These are phyloP conservation scores for Corynascus novoguineensis DNA, from an alignment of 495 filamentous ascomycete genomes.

Conservation along the genomic window DNA sequence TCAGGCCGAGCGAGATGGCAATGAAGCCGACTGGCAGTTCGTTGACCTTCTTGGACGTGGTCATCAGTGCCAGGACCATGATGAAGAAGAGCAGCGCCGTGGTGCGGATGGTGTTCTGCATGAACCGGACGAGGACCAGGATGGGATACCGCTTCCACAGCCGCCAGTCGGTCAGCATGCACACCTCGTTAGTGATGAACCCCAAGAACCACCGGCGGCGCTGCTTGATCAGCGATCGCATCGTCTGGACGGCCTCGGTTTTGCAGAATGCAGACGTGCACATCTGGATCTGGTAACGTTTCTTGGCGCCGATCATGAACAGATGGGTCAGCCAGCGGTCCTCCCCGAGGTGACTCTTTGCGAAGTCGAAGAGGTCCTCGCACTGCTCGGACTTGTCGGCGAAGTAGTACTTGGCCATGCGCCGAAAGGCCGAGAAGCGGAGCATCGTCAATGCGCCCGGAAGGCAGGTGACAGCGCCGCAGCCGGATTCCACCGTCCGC, in stretches of 20 bases:
- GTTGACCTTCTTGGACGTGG: conserved; percentile 67
- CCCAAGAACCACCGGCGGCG: conserved; percentile 95
- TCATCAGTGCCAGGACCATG: conserved; percentile 81
- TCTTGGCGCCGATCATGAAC: conserved; percentile 95
- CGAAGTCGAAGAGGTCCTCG: conserved; percentile 94
- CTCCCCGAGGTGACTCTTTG: conserved; percentile 92
- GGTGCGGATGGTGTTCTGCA: conserved; percentile 95
- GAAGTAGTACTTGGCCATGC: conserved; percentile 99
- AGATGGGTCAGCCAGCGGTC: conserved; percentile 97
- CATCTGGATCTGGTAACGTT: conserved; percentile 93
- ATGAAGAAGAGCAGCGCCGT: conserved; percentile 95
- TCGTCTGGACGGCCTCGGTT: conserved; percentile 92
- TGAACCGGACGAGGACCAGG: conserved; percentile 80
- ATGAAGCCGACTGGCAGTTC: conserved; percentile 93
- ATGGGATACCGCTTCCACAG: conserved; percentile 91
- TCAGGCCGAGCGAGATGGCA: conserved; percentile 87
- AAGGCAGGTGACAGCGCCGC: conserved; percentile 90
- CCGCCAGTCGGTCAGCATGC: conserved; percentile 93
- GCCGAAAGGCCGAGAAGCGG: conserved; percentile 91
- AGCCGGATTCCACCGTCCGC: conserved; percentile 91
- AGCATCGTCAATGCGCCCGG: conserved; percentile 93
- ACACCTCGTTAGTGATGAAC: conserved; percentile 97
- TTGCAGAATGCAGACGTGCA: conserved; percentile 98
- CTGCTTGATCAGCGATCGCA: conserved; percentile 83
- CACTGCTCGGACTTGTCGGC: conserved; percentile 95